Conservation (phyloP, 2,329 filamentous ascomycete species). For the Venturia carpophila region DNA sequence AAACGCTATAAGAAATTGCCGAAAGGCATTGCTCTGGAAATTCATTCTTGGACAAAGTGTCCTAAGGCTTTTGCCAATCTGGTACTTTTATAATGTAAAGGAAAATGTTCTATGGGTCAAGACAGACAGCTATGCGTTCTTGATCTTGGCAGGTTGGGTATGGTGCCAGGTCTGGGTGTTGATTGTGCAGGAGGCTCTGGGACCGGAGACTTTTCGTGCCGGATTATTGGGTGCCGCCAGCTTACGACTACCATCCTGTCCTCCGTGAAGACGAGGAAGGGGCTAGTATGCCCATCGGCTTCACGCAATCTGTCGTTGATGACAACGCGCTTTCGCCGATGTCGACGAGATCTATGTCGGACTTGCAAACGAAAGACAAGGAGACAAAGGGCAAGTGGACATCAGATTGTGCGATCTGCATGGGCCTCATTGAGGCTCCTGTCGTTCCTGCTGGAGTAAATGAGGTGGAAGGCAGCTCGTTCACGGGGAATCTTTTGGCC, state of each 20-base stretch:
- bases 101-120: slow-evolving; percentile 76
- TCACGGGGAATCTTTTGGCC: slow-evolving; percentile 59
- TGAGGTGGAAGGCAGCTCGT: slow-evolving; percentile 39
- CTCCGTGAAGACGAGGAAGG: slow-evolving; percentile 79
- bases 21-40: slow-evolving; percentile 82
- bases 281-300: slow-evolving; percentile 66
- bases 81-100: slow-evolving; percentile 73
- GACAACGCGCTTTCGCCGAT: slow-evolving; percentile 22
- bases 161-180: slow-evolving; percentile 79
- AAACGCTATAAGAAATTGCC: slow-evolving; percentile 84
- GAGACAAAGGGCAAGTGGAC: slow-evolving; percentile 45
- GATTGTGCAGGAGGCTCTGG: slow-evolving; percentile 74
- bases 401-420: slow-evolving; percentile 93
- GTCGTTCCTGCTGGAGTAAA: slow-evolving; percentile 55
- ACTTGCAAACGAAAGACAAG: not conserved
- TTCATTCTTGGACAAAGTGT: slow-evolving; percentile 80
- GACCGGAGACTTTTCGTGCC: slow-evolving; percentile 78
- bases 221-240: slow-evolving; percentile 56
- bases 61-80: slow-evolving; percentile 68
- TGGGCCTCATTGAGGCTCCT: slow-evolving; percentile 83
- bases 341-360: not conserved
- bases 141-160: slow-evolving; percentile 64
- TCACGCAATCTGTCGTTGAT: slow-evolving; percentile 31
- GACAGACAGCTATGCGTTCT: slow-evolving; percentile 58
- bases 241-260: slow-evolving; percentile 92